Base-by-base conservation (phyloP, 768 basidiomycete species). In the Tylopilus sp. region DNA sequence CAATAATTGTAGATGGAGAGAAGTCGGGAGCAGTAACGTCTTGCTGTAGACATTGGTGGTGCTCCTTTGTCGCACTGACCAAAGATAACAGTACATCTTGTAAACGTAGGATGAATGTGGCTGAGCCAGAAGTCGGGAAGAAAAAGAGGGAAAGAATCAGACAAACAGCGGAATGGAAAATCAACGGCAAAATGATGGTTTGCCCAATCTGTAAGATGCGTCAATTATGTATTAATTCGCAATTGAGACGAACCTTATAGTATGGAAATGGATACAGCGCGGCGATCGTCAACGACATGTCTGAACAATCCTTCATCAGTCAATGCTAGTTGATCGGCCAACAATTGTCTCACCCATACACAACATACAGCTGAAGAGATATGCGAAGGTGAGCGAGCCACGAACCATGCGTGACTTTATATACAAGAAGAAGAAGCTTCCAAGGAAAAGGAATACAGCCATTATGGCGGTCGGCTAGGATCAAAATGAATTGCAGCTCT, bases 241-340 rank as follows among this genome's bases (percentile, higher is more conserved):
- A n/a, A 30, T 24, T 24, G 16, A 14, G 42, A 62, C 76, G 54
- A 47, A 78, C 77, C 50, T 47, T 57, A 65, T 89, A 90, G 62
- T 78, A 79, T 2, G 87, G 81, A 58, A 74, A 89, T 1, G 88
- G 88, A 61, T 79, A 84, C 10, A 90, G 67, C 13, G 67, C 78
- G 1, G 81, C 79, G 0, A 81, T 82, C 0, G 80, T 83, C 17
- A 87, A 59, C 17, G 71, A 69, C n/a, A 86, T 83, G 58, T 87
- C 87, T 85, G 53, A 22, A 51, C 6, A 33, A 51, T 7, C 22
- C 7, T 29, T 24, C 47, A 30, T 60, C 17, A 53, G 37, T 12
- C 24, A 28, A 6, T 16, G 24, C 38, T 12, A 30, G 13, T 29
- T 1, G 21, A 38, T 24, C 19, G 19, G 19, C 29, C 3, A 14